phyloP scores from a whole-genome alignment of 2,329 filamentous ascomycete species.

The Ophiocordyceps robertsii region DNA sequence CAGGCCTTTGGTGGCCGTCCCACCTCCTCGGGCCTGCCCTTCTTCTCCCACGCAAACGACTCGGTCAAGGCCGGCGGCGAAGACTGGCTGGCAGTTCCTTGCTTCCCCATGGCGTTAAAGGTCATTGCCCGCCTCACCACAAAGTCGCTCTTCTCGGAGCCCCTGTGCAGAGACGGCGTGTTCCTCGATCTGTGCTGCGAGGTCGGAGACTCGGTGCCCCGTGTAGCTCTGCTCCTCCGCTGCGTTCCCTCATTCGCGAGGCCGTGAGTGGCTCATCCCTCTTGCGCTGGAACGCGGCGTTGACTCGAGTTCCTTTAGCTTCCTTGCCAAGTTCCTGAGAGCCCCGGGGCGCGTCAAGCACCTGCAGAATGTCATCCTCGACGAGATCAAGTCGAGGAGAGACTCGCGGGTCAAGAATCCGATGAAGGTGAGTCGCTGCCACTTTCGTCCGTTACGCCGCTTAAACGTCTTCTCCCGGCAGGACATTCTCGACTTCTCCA shows the following conservation, averaged over 20 bases:
- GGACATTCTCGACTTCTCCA: slow-evolving; percentile 5
- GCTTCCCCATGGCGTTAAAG: slow-evolving; percentile 6
- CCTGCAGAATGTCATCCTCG: slow-evolving; percentile 1
- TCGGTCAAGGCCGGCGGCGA: neutral
- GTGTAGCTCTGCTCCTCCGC: slow-evolving; percentile 4
- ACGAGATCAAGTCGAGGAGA: slow-evolving; percentile 3
- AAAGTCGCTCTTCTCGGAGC: slow-evolving; percentile 4
- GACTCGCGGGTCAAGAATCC: slow-evolving; percentile 1
- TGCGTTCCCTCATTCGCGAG: slow-evolving; percentile 2
- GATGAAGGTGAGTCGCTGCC: slow-evolving; percentile 2
- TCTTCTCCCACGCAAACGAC: neutral
- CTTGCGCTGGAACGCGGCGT: neutral
- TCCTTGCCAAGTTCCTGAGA: slow-evolving; percentile 1
- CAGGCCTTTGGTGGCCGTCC: neutral
- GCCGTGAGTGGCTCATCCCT: neutral
- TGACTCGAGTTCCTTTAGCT: neutral
- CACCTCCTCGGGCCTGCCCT: neutral
- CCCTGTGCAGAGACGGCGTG: slow-evolving; percentile 3
- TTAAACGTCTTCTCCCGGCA: neutral
- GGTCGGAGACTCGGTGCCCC: slow-evolving; percentile 4
- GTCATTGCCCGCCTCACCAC: slow-evolving; percentile 5
- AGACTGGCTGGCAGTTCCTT: slow-evolving; percentile 3
- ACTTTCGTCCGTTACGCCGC: neutral
- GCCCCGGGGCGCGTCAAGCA: slow-evolving; percentile 1
- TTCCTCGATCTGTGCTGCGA: slow-evolving; percentile 5